phyloP scores from a whole-genome alignment of 305 asterid species.

The Nicotiana rustica region DNA sequence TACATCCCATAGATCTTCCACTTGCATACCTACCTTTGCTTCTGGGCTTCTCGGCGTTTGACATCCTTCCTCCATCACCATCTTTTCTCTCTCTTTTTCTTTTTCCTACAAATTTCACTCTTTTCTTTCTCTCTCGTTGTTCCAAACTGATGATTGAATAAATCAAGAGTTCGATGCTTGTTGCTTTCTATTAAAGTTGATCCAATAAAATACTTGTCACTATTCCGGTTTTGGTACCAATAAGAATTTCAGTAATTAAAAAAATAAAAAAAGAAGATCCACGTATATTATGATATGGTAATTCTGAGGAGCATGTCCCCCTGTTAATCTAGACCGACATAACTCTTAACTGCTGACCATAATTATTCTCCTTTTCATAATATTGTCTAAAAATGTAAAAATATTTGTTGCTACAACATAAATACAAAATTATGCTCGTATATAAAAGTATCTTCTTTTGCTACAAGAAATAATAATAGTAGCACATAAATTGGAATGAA shows the following conservation, averaged over 20 bases:
- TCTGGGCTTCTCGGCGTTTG: slow-evolving; percentile 95
- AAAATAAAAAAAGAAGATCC: neutral
- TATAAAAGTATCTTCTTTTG: no score
- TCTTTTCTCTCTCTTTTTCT: slow-evolving; percentile 31
- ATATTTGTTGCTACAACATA: neutral
- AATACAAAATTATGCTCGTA: no score
- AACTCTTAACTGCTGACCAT: neutral
- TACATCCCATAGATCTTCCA: slow-evolving; percentile 92
- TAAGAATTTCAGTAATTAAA: slow-evolving; percentile 6
- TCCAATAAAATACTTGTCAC: slow-evolving; percentile 23
- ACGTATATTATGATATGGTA: neutral
- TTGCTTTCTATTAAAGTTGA: slow-evolving; percentile 33
- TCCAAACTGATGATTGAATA: slow-evolving; percentile 20
- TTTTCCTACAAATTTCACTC: neutral
- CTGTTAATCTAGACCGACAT: neutral
- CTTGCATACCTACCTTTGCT: slow-evolving; percentile 92
- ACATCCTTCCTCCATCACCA: slow-evolving; percentile 66
- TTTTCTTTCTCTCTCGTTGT: slow-evolving; percentile 29
- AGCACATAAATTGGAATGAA: no score
- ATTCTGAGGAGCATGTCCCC: neutral
- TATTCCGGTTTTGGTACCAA: neutral
- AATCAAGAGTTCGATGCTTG: slow-evolving; percentile 15
- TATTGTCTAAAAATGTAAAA: no score
- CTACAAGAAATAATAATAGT: no score
- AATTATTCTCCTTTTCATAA: neutral